Evolutionary conservation across 2,329 filamentous ascomycete genomes (phyloP), one percentile per base, ranked within the genome.

Genomic region (Graphium sp.): DNA sequence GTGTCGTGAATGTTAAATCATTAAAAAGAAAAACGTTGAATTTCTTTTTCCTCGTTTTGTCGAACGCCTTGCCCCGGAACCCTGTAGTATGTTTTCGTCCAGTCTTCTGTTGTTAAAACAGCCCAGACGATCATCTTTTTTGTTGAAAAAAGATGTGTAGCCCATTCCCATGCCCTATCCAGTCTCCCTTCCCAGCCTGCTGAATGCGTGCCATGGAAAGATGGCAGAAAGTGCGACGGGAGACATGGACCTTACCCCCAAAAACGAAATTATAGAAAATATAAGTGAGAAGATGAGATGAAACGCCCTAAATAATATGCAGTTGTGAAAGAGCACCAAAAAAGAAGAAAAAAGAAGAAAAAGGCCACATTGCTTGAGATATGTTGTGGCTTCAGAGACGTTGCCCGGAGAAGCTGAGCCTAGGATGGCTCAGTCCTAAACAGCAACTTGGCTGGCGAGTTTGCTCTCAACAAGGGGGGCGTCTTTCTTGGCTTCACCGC

Each of bases 111-210:
- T 22, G 20, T 9, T 9, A 10, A n/a, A n/a, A n/a, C n/a, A n/a
- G n/a, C n/a, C n/a, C n/a, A n/a, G n/a, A n/a, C n/a, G n/a, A n/a
- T n/a, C n/a, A 32, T 32, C 30, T 30, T 30, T 32, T 32, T 32
- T 32, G 30, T 32, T 32, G 30, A 32, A 32, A 32, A 32, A 32
- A 32, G 26, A 24, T n/a, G n/a, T n/a, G n/a, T n/a, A n/a, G n/a
- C n/a, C n/a, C n/a, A n/a, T n/a, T n/a, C n/a, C n/a, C n/a, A n/a
- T n/a, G n/a, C n/a, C n/a, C n/a, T n/a, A n/a, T n/a, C n/a, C n/a
- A n/a, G n/a, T n/a, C n/a, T n/a, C n/a, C n/a, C n/a, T n/a, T n/a
- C n/a, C n/a, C n/a, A n/a, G n/a, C n/a, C n/a, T n/a, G n/a, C n/a
- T n/a, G n/a, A n/a, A n/a, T n/a, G n/a, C n/a, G n/a, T n/a, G n/a